Conservation (phyloP, 164 flowering plant species). For the Kalanchoe fedtschenkoi region DNA sequence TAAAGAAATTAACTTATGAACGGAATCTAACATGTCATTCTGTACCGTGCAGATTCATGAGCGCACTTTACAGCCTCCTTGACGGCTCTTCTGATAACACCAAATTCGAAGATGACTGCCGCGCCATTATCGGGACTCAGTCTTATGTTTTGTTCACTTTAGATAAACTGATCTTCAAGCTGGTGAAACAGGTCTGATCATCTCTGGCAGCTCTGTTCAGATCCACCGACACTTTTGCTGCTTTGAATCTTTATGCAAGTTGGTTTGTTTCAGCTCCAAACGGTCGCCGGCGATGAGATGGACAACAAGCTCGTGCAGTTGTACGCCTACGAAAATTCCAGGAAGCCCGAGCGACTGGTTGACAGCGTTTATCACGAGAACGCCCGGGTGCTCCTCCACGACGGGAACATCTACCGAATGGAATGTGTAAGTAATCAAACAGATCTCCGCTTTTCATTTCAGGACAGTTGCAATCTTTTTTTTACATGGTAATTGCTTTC, state of each 20-base stretch:
- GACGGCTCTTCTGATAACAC: conserved; percentile 90
- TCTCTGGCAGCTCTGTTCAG: neutral
- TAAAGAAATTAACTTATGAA: neutral
- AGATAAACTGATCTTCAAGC: conserved; percentile 81
- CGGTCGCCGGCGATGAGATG: conserved; percentile 71
- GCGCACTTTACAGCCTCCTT: conserved; percentile 68
- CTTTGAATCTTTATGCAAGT: neutral
- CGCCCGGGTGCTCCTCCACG: conserved; percentile 79
- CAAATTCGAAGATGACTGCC: conserved; percentile 93
- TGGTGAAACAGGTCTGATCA: conserved; percentile 60
- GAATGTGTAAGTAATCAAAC: conserved; percentile 61
- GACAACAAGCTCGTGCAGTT: conserved; percentile 90
- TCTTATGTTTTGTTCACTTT: conserved; percentile 89
- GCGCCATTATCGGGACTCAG: conserved; percentile 84
- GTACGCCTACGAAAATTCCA: conserved; percentile 73
- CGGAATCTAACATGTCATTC: conserved; percentile 8
- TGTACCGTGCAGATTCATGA: conserved; percentile 54
- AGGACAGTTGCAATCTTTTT: neutral
- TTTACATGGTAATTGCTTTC: neutral
- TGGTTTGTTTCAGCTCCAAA: conserved; percentile 58
- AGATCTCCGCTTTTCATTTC: neutral
- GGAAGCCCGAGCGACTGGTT: conserved; percentile 49
- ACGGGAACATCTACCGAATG: conserved; percentile 76
- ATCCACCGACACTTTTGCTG: neutral
- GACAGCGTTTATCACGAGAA: conserved; percentile 82